Percentiles rank a stretch among this genome's conserved stretches.
Conservation (phyloP, 768 basidiomycete genomes). For the Mycena galericulata region DNA sequence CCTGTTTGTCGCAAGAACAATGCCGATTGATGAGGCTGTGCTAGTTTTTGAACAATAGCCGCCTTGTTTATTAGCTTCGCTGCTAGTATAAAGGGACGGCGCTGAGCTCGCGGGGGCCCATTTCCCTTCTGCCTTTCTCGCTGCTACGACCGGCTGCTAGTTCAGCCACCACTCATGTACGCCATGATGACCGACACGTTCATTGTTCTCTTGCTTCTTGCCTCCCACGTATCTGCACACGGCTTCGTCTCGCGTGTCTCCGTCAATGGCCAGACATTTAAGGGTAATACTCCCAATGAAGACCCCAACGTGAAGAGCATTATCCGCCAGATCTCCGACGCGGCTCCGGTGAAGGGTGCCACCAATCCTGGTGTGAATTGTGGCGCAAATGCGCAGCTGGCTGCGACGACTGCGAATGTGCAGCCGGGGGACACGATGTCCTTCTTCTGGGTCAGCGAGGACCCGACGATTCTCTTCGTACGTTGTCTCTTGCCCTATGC, state of each 20-base stretch:
- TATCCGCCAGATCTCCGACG: slow-evolving; percentile 54
- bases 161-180: not conserved
- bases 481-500: not conserved
- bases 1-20: too few species aligned
- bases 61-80: too few species aligned
- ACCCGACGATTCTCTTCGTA: not conserved
- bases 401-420: slow-evolving; percentile 62
- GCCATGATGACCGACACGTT: slow-evolving; percentile 29
- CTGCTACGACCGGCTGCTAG: too few species aligned
- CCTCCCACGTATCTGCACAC: slow-evolving; percentile 56
- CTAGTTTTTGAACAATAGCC: too few species aligned
- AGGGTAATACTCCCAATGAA: slow-evolving; percentile 48
- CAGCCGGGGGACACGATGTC: slow-evolving; percentile 64
- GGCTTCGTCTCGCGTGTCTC: slow-evolving; percentile 53
- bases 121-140: too few species aligned
- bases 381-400: slow-evolving; percentile 64
- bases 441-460: slow-evolving; percentile 67
- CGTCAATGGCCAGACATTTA: slow-evolving; percentile 48
- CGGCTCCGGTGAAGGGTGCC: slow-evolving; percentile 64
- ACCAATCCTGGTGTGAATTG: slow-evolving; percentile 69
- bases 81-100: too few species aligned
- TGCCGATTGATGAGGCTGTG: too few species aligned
- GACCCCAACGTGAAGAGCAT: slow-evolving; percentile 43
- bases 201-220: slow-evolving; percentile 47
- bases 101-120: too few species aligned